These are phyloP conservation scores for Fraxinus albicans DNA, from an alignment of 305 asterid species.

Conservation along the genomic window DNA sequence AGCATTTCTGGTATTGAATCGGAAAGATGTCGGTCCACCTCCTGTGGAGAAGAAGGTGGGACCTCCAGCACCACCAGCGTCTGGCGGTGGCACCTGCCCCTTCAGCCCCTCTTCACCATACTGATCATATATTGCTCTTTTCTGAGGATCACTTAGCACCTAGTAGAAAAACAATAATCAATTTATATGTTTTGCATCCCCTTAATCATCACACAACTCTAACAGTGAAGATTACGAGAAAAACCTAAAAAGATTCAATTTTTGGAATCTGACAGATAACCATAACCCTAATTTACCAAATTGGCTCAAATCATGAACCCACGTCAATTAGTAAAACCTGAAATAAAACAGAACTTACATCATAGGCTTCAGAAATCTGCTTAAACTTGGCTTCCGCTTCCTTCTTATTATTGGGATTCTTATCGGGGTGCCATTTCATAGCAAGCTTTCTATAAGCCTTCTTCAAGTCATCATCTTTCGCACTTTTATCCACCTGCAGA, in stretches of 20 bases:
- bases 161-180: not conserved
- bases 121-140: slow-evolving; percentile 35
- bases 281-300: not conserved
- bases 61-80: slow-evolving; percentile 33
- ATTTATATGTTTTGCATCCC: not conserved
- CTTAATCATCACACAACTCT: not conserved
- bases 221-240: not conserved
- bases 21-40: slow-evolving; percentile 27
- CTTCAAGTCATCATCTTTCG: slow-evolving; percentile 44
- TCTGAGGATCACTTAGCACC: slow-evolving; percentile 41
- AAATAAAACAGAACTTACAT: slow-evolving; percentile 24
- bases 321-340: not conserved
- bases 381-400: slow-evolving; percentile 48
- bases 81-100: slow-evolving; percentile 35
- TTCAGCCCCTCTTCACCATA: slow-evolving; percentile 40
- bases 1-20: slow-evolving; percentile 32
- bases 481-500: slow-evolving; percentile 39
- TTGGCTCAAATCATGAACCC: not conserved
- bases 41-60: slow-evolving; percentile 28
- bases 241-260: not conserved
- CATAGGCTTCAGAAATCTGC: slow-evolving; percentile 51
- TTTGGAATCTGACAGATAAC: not conserved
- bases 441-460: slow-evolving; percentile 48
- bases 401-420: slow-evolving; percentile 41
- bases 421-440: slow-evolving; percentile 50